Conservation (phyloP, 129 eudicot species). For the Chrysanthemum makinoi region DNA sequence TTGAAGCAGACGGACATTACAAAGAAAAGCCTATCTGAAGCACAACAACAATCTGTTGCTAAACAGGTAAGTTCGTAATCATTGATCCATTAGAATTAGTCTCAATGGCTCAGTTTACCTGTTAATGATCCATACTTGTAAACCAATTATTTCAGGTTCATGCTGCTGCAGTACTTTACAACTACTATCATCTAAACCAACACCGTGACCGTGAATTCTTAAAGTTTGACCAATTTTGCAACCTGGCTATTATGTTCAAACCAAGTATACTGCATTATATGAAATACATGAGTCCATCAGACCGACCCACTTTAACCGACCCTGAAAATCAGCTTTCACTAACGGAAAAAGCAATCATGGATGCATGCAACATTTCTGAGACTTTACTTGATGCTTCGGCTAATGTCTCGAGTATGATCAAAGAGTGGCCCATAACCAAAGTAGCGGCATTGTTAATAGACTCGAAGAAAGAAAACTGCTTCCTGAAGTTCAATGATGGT, state of each 20-base stretch:
- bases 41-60: conserved; percentile 50
- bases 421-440: conserved; percentile 60
- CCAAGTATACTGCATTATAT: conserved; percentile 50
- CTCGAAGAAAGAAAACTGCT: conserved; percentile 61
- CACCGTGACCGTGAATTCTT: conserved; percentile 45
- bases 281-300: conserved; percentile 36
- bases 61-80: conserved; percentile 43
- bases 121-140: conserved; percentile 5
- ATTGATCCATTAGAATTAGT: neutral
- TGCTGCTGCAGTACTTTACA: conserved; percentile 84
- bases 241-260: conserved; percentile 57
- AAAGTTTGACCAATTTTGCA: conserved; percentile 58
- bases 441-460: conserved; percentile 72
- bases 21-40: conserved; percentile 29
- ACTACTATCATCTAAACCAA: conserved; percentile 66
- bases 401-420: conserved; percentile 31
- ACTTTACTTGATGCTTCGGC: conserved; percentile 55
- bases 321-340: conserved; percentile 50
- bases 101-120: neutral
- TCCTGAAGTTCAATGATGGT: conserved; percentile 48
- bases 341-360: conserved; percentile 60
- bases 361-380: conserved; percentile 66
- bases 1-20: conserved; percentile 27
- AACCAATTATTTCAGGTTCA: conserved; percentile 48
- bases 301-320: conserved; percentile 31